A percentile compares a stretch with the other conserved stretches of the same genome.
Conservation (phyloP, 257 asterid genomes). For the Solanum boliviense region DNA sequence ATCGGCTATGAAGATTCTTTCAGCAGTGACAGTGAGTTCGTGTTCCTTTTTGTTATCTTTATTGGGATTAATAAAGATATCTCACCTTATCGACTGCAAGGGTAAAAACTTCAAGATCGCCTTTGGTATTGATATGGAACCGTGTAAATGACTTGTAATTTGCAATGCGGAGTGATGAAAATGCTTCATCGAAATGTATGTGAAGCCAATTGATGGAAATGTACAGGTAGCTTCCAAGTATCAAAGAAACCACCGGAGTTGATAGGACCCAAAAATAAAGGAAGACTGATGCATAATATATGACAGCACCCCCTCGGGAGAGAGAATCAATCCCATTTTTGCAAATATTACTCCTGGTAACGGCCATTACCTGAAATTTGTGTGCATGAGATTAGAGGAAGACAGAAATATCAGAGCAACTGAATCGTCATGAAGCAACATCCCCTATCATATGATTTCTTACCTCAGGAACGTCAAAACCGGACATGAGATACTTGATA, state of each 20-base stretch:
- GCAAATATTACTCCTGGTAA: constrained; percentile 75
- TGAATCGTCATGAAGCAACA: neutral
- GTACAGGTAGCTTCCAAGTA: constrained; percentile 94
- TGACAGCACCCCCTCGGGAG: constrained; percentile 68
- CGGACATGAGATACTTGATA: constrained; percentile 94
- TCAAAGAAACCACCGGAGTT: constrained; percentile 86
- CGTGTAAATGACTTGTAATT: constrained; percentile 95
- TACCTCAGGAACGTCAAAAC: constrained; percentile 95
- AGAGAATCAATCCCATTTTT: constrained; percentile 77
- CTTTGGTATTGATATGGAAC: constrained; percentile 56
- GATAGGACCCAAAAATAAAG: constrained; percentile 98
- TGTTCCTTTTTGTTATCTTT: neutral
- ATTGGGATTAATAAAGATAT: neutral
- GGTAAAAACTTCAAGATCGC: constrained; percentile 89
- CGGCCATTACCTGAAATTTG: constrained; percentile 84
- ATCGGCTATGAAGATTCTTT: neutral
- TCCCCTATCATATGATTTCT: neutral
- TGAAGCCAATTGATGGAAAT: constrained; percentile 97
- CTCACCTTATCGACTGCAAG: constrained; percentile 96
- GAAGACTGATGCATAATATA: constrained; percentile 89
- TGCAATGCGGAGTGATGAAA: constrained; percentile 93
- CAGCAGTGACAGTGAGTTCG: neutral
- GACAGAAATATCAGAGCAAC: neutral
- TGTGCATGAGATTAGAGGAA: neutral
- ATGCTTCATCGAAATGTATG: constrained; percentile 94